Evolutionary conservation across 441 rosid genomes (phyloP), one percentile per base, ranked within the genome.

Genomic region (Eutrema salsugineum): DNA sequence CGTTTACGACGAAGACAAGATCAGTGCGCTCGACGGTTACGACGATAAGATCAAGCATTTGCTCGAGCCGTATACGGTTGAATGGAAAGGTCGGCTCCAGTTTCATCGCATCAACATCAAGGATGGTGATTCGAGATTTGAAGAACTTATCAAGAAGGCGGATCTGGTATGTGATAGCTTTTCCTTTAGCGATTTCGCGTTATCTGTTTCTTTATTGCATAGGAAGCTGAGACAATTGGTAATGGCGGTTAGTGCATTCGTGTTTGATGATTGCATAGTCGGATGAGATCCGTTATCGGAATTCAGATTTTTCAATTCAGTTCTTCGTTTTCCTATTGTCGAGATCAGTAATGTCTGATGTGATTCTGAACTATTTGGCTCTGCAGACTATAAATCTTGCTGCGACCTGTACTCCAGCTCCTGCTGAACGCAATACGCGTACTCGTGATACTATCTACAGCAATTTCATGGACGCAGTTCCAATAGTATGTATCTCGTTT

Each of bases 361-460:
- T 35, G 6, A 35, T 27, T 51, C 49, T 49, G 27, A 15, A 9
- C 17, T 56, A 15, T 22, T 16, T 72, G 3, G 39, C 14, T 57
- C 4, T 22, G 39, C 70, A 92, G 98, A 82, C 83, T 17, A 82
- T 92, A 47, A 92, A 92, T 81, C 90, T 92, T 10, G 98, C 98
- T 14, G 98, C 98, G 70, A 90, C 90, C 82, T 92, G 98, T 73
- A 90, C 95, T 46, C 98, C 98, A 33, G 93, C 95, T 46, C 98
- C 98, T 30, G 93, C 98, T 2, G 98, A 92, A 75, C 90, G 90
- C 79, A 92, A 88, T 71, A 91, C 96, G 48, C 93, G 98, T 68
- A 94, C 98, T 2, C 83, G 90, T 47, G 95, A 90, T 61, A 92
- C 94, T 24, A 92, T 90, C 76, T 92, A 90, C 85, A 90, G 98